Evolutionary conservation across 768 basidiomycete species (phyloP).

Genomic region (Phanerodontia chrysosporium): DNA sequence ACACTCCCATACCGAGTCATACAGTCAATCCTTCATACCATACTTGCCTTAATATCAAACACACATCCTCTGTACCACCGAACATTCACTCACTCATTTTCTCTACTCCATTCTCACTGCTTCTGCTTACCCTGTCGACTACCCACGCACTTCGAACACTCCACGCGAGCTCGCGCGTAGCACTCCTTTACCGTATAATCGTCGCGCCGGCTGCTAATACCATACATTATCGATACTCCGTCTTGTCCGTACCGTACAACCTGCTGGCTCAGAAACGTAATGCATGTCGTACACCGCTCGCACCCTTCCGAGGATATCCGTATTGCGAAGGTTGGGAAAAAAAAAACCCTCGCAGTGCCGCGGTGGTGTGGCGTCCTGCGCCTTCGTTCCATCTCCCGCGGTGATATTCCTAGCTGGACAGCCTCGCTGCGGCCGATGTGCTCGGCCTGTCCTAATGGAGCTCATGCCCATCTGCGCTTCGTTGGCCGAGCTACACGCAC

Average conservation of each 20-base stretch:
- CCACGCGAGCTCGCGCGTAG: background rate
- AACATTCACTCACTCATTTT: background rate
- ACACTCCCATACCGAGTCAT: background rate
- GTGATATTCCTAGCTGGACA: background rate
- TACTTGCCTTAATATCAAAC: background rate
- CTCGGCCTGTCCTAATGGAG: background rate
- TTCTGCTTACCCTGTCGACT: background rate
- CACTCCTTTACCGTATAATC: background rate
- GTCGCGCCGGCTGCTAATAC: slow-evolving; percentile 1
- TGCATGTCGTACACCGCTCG: background rate
- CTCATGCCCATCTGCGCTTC: no score
- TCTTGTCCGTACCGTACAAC: background rate
- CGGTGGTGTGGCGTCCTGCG: background rate
- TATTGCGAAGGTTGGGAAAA: background rate
- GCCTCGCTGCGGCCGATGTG: background rate
- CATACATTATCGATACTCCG: background rate
- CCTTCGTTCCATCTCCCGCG: background rate
- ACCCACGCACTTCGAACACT: background rate
- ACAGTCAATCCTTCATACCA: background rate
- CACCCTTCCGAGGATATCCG: background rate
- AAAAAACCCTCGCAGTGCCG: no score
- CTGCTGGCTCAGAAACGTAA: slow-evolving; percentile 4
- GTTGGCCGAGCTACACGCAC: no score
- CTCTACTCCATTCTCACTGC: background rate
- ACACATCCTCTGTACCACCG: background rate